Percentiles rank a stretch among this genome's conserved stretches.
phyloP scores from a whole-genome alignment of 352 stramenopile species.

The Phytophthora aleatoria region DNA sequence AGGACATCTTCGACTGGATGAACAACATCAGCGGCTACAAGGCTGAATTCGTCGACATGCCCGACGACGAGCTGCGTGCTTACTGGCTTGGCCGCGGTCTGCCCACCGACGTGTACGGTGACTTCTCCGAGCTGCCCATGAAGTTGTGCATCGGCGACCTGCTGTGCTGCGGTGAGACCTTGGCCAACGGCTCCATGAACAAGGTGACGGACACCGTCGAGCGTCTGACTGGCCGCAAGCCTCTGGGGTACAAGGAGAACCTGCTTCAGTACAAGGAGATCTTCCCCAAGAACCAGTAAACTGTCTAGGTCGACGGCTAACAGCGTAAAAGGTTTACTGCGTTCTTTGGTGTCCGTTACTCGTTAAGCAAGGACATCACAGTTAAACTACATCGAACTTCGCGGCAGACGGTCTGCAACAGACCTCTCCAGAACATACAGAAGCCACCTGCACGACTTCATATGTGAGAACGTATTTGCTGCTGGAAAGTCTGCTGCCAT shows the following conservation, averaged over 20 bases:
- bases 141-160: conserved; percentile 28
- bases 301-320: background rate
- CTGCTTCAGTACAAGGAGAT: conserved; percentile 24
- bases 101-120: conserved; percentile 17
- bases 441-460: conserved; percentile 1
- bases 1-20: conserved; percentile 32
- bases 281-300: conserved; percentile 21
- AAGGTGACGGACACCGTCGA: conserved; percentile 17
- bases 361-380: no score
- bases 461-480: background rate
- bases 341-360: no score
- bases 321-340: no score
- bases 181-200: conserved; percentile 27
- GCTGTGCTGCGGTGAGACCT: conserved; percentile 22
- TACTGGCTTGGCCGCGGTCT: conserved; percentile 23
- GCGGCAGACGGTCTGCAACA: background rate
- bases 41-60: conserved; percentile 33
- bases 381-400: background rate
- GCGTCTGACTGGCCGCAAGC: conserved; percentile 19
- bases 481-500: background rate
- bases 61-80: conserved; percentile 29
- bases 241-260: conserved; percentile 18
- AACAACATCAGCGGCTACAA: conserved; percentile 31
- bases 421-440: background rate
- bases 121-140: conserved; percentile 23